Evolutionary conservation across 257 asterid genomes (phyloP).

Genomic region (Capsicum chinense): DNA sequence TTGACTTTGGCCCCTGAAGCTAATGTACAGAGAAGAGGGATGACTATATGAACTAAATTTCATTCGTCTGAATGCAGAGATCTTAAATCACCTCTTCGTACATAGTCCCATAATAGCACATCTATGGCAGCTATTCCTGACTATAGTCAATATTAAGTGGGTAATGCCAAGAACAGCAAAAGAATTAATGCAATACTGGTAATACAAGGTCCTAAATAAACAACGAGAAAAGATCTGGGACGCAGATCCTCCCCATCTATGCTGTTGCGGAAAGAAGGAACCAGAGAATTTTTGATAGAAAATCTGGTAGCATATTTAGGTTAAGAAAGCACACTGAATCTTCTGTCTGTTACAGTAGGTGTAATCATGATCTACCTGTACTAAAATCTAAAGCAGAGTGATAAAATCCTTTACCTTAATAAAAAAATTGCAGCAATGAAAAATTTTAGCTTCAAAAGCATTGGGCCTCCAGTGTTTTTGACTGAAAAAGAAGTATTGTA

Average conservation of each 20-base stretch:
- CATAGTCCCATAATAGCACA: not conserved
- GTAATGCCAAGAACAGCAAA: not conserved
- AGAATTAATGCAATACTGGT: not conserved
- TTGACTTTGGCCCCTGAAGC: not conserved
- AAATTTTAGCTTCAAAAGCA: not conserved
- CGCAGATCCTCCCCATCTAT: not conserved
- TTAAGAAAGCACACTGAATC: not conserved
- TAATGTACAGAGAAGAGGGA: conserved; percentile 2
- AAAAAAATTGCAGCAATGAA: not conserved
- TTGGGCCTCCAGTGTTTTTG: not conserved
- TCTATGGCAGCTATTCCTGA: not conserved
- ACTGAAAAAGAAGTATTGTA: not conserved
- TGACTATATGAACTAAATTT: not conserved
- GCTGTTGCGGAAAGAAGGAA: not conserved
- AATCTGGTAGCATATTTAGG: not conserved
- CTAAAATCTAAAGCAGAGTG: too few relatives aligned
- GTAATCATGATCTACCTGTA: not conserved
- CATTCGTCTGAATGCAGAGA: not conserved
- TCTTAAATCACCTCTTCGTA: not conserved
- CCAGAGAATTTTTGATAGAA: not conserved
- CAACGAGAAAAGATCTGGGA: not conserved
- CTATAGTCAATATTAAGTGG: conserved; percentile 1
- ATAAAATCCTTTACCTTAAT: too few relatives aligned
- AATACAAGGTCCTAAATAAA: not conserved
- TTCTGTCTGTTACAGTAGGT: not conserved